These are phyloP conservation scores for Vaccinium darrowii DNA, from an alignment of 148 eudicot genomes.

Conservation along the genomic window DNA sequence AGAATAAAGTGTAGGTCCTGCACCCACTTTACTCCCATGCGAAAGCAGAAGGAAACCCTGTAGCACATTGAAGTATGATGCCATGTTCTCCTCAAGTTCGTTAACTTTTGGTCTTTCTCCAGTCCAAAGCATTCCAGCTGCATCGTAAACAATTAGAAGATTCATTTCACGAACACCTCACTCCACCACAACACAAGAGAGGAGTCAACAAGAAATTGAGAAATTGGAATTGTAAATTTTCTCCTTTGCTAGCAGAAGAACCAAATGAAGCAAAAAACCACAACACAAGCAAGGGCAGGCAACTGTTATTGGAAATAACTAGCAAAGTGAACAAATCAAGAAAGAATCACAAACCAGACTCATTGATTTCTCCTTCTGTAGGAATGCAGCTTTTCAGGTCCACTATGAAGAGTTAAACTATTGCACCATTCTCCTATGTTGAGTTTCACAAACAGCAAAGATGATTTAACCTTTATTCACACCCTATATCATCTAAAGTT, in stretches of 20 bases:
- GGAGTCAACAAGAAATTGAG: neutral
- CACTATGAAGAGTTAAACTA: neutral
- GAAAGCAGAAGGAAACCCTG: conserved; percentile 83
- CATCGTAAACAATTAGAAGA: conserved; percentile 15
- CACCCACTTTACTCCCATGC: conserved; percentile 72
- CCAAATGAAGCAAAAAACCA: neutral
- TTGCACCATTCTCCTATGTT: neutral
- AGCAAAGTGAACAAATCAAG: conserved; percentile 6
- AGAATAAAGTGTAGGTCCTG: conserved; percentile 83
- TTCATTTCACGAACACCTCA: neutral
- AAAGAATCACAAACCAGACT: neutral
- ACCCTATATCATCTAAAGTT: neutral
- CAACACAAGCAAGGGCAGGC: conserved; percentile 14
- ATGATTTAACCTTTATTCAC: neutral
- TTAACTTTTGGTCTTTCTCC: conserved; percentile 62
- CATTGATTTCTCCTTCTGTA: neutral
- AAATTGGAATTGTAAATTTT: neutral
- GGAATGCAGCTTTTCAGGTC: neutral
- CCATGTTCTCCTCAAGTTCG: conserved; percentile 86
- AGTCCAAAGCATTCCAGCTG: conserved; percentile 88
- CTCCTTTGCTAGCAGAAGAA: neutral
- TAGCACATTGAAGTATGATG: conserved; percentile 65
- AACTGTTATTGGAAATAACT: neutral
- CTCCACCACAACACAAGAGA: neutral
- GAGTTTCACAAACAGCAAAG: neutral